Evolutionary conservation across 1,139 yeast species (phyloP), one percentile per base, ranked within the genome.

Genomic region (Pichia sp.): DNA sequence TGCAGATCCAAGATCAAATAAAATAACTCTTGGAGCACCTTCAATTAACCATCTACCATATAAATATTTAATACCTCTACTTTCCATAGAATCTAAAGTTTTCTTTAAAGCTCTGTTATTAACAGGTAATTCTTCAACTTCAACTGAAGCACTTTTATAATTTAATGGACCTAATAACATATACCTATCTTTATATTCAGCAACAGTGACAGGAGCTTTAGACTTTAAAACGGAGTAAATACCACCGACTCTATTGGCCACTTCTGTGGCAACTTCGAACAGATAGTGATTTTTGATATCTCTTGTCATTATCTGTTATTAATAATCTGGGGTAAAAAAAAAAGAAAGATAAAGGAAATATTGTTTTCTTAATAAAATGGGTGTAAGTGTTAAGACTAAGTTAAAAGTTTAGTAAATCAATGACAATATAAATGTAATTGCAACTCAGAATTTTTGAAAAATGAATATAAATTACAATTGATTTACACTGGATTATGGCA

Each of bases 21-120:
- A 72, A 43, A 92, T 73, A 31, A 92, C 97, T 45, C 95, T 72
- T 18, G 98, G 98, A 1, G 97, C 96, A 29, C 97, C 97, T 66
- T 92, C 98, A 61, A 92, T 88, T 61, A 92, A 78, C 98, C 98
- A 92, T 54, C 97, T 78, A 40, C 97, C 97, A 61, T 92, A 90
- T 48, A 89, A 72, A 75, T 86, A 87, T 53, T 76, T 72, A 58
- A 92, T 78, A 28, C 98, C 98, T 43, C 96, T 75, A 34, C 77
- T 76, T 47, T 79, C 70, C 96, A 88, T 87, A 29, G 86, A 73
- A 52, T 83, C 82, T 59, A 84, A 71, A 43, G 94, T 75, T 41
- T 74, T 72, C 62, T 76, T 78, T 57, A 85, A 66, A 47, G 77
- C 74, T 7, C 79, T 76, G 55, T 83, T 87, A 42, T 76, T 76